Base-by-base conservation (phyloP, 192 early-diverging fungal genomes). In the Coemansia sp. region DNA sequence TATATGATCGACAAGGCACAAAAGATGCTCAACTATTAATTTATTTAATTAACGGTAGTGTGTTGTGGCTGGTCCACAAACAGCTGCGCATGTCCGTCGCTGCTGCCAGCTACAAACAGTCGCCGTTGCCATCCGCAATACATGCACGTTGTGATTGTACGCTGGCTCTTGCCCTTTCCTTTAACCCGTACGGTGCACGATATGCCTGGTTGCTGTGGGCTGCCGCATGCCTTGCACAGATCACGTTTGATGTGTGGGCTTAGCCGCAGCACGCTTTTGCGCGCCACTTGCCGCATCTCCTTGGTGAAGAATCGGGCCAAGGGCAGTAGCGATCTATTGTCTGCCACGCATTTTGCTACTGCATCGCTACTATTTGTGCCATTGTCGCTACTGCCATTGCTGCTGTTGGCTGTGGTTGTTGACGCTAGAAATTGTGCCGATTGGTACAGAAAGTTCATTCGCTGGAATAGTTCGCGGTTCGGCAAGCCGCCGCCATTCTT, bases 361-460 rank as follows among this genome's bases (percentile, higher is more conserved):
- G 43, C 28, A 13, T 15, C 26, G 40, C 6, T 26, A 6, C 19
- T 14, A 19, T 19, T 6, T 44, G 31, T n/a, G 26, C 18, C 36
- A 18, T 16, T 59, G 33, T 23, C 43, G 39, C 21, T 51, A 38
- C 30, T 44, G 40, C 26, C n/a, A 48, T 16, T 47, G 19, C 19
- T 12, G 50, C 23, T 13, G 56, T 20, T 26, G 44, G 14, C 18
- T 23, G 31, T 33, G 9, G 18, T 9, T 26, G 18, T 9, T 26
- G 9, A 13, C 9, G 72, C 61, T 18, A 55, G 61, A 50, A 69
- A 65, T 23, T 65, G 72, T 6, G 72, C 53, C 21, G 72, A 69
- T 33, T 76, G 72, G 44, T 62, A 65, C 3, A 76, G 62, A 59
- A 76, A 76, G 50, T 65, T 76, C 66, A 76, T 69, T 47, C 72